Base-by-base conservation (phyloP, 768 basidiomycete species). In the Coprinopsis sp. region DNA sequence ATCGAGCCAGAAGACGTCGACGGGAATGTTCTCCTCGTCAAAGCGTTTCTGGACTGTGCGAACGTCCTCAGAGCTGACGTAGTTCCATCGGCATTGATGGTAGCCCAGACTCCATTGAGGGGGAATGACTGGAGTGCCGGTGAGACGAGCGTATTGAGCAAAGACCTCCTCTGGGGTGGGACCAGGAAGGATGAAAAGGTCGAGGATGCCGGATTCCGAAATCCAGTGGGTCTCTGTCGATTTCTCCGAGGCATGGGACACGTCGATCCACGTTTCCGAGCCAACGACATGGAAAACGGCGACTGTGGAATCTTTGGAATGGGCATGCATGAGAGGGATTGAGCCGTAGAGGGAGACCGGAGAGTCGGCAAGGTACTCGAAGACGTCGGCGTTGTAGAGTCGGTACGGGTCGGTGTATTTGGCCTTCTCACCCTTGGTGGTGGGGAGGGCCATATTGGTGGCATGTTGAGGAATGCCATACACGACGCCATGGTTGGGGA, bases 51-150 rank as follows among this genome's bases (percentile, higher is more conserved):
- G 87, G 7, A 98, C 91, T 3, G 77, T 73, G 10, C 91, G 76
- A 7, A 99, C 75, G 63, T 97, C 96, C 10, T 87, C 81, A 22
- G 89, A 84, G 66, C 84, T 89, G 53, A 95, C 75, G 59, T 99
- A 98, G 62, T 99, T 98, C 96, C 96, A 98, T 28, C 96, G 74
- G 63, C 95, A 98, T 62, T 98, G 96, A 64, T 98, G 96, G 59
- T 99, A 95, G 0, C 84, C 96, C 47, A 97, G 73, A 22, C 91
- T 81, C 82, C 90, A 97, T 16, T 88, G 78, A 7, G 91, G 83
- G 0, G 96, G 96, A n/a, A 99, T 73, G 3, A 85, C 82, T 0
- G 89, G 79, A 0, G 86, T 78, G 1, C 96, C 96, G 0, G 94
- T 96, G 44, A 98, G 75, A 16, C 71, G 66, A 0, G 90, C 75